Percentiles rank a stretch among this genome's conserved stretches.
Evolutionary conservation across 2,329 filamentous ascomycete species (phyloP).

Genomic region (Lecanicillium sp.): DNA sequence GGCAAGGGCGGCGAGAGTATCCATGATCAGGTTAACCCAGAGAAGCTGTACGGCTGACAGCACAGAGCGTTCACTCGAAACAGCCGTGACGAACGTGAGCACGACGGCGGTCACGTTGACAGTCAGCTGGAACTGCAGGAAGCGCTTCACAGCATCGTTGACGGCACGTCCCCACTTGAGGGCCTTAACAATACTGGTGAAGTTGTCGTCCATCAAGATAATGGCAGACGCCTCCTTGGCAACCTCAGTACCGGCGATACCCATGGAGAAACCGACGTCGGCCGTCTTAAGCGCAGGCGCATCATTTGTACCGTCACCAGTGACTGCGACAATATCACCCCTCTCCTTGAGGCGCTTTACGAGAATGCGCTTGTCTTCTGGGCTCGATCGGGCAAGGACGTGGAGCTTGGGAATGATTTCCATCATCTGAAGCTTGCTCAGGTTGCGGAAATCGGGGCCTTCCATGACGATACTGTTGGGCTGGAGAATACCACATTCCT

Average conservation of each 20-base stretch:
- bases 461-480: constrained; percentile 65
- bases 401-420: constrained; percentile 62
- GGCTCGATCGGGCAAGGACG: constrained; percentile 66
- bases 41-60: constrained; percentile 85
- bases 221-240: constrained; percentile 81
- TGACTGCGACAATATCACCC: constrained; percentile 73
- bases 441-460: constrained; percentile 68
- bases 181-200: constrained; percentile 77
- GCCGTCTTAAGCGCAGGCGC: constrained; percentile 74
- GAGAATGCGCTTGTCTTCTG: constrained; percentile 68
- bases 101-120: constrained; percentile 90
- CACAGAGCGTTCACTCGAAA: constrained; percentile 63
- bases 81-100: constrained; percentile 80
- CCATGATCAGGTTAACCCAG: constrained; percentile 98
- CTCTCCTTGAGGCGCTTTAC: constrained; percentile 64
- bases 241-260: constrained; percentile 74
- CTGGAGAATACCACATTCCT: constrained; percentile 69
- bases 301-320: constrained; percentile 78
- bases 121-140: constrained; percentile 70
- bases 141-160: constrained; percentile 71
- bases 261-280: constrained; percentile 82
- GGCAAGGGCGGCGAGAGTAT: constrained; percentile 83
- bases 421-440: constrained; percentile 57
- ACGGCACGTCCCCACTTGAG: constrained; percentile 74
- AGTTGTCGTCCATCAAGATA: constrained; percentile 84